Evolutionary conservation across 306 rosid genomes (phyloP).

Genomic region (Pterocarpus macrocarpus): DNA sequence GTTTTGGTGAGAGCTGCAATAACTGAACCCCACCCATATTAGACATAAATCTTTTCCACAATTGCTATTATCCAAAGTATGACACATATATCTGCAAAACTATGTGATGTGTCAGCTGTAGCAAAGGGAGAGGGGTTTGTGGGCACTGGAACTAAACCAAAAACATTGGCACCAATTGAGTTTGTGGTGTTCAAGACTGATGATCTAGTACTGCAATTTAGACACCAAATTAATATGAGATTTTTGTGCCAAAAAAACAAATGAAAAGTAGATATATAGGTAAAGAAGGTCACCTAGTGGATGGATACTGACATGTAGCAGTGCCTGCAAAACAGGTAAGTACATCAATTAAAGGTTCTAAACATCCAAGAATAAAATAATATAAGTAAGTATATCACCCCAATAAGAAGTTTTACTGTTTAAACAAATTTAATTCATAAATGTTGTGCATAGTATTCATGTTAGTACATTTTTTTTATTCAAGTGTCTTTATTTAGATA

Average conservation of each 20-base stretch:
- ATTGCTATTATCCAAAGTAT: conserved; percentile 49
- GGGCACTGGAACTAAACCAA: too few relatives aligned
- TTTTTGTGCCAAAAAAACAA: conserved; percentile 12
- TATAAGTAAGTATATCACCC: not conserved
- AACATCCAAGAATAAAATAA: not conserved
- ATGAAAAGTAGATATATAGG: conserved; percentile 5
- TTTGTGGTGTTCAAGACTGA: conserved; percentile 67
- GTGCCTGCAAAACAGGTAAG: not conserved
- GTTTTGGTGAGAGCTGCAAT: not conserved
- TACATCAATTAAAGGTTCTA: conserved; percentile 10
- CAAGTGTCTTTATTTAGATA: not conserved
- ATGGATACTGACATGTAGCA: too few relatives aligned
- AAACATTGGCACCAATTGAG: too few relatives aligned
- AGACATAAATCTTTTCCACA: conserved; percentile 36
- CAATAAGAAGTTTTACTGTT: not conserved
- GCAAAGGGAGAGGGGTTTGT: not conserved
- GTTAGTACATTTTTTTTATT: conserved; percentile 2
- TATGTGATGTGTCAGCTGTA: conserved; percentile 42
- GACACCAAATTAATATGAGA: conserved; percentile 26
- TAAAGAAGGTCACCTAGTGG: conserved; percentile 61
- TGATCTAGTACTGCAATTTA: conserved; percentile 74
- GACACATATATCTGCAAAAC: conserved; percentile 42
- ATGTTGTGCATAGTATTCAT: not conserved
- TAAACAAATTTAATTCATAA: not conserved
- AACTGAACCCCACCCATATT: conserved; percentile 5